A percentile compares a stretch with the other conserved stretches of the same genome.
Conservation (phyloP, 73 alveolate species). For the Breviolum minutum region DNA sequence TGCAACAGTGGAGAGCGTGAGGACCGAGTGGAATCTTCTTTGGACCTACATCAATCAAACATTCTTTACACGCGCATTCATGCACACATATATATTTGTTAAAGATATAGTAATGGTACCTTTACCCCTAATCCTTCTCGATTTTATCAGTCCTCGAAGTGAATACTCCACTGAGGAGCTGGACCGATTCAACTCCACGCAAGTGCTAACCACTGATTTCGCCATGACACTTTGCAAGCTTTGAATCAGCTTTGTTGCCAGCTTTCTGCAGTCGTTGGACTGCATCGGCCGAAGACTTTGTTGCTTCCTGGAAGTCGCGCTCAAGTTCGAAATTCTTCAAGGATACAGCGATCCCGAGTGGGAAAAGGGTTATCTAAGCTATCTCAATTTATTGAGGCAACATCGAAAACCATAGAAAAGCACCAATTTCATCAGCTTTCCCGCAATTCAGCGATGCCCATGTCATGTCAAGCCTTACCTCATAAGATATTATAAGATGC, state of each 20-base stretch:
- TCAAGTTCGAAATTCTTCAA: no score
- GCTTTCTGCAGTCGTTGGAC: slow-evolving; percentile 47
- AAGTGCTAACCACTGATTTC: no score
- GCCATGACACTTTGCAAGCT: slow-evolving; percentile 60
- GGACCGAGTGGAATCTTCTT: background rate
- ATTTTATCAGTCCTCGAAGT: no score
- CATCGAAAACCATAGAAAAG: no score
- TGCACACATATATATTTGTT: no score
- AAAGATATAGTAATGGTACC: no score
- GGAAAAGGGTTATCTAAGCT: background rate
- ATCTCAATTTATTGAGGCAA: background rate
- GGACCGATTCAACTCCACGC: no score
- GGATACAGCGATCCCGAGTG: background rate
- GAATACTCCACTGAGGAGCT: no score
- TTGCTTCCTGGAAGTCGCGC: slow-evolving; percentile 16
- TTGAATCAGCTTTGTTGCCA: slow-evolving; percentile 56
- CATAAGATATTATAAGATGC: background rate
- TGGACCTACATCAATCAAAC: no score
- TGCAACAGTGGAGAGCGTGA: background rate
- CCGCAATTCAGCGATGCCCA: background rate
- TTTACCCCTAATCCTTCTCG: no score
- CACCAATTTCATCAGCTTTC: no score
- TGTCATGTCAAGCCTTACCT: background rate
- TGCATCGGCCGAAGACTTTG: slow-evolving; percentile 19
- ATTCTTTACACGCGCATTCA: no score